Evolutionary conservation across 2,329 filamentous ascomycete species (phyloP).

Genomic region (Cercospora janseana): DNA sequence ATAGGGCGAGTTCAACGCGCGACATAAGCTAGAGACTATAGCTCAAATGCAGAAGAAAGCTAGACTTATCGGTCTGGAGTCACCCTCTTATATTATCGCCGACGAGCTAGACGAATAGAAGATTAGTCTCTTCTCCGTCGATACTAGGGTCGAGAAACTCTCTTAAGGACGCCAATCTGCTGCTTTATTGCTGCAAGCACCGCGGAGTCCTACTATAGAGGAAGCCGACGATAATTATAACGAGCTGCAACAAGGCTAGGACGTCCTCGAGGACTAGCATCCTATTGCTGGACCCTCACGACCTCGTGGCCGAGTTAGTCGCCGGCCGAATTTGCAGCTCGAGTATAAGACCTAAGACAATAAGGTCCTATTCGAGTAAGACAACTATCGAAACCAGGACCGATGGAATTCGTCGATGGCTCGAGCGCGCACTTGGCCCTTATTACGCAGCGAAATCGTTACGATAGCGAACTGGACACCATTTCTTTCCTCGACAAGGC

Average conservation of each 20-base stretch:
- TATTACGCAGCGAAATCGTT: background rate
- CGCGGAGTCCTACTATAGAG: background rate
- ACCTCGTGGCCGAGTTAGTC: background rate
- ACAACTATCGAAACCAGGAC: no score
- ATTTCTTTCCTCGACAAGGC: background rate
- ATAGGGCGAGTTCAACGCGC: conserved; percentile 12
- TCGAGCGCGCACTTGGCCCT: background rate
- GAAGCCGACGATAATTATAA: background rate
- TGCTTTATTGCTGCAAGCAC: background rate
- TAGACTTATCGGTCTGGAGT: conserved; percentile 10
- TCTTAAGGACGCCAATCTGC: background rate
- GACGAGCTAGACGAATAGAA: conserved; percentile 14
- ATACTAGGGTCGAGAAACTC: background rate
- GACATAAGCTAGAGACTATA: conserved; percentile 9
- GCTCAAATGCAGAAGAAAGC: conserved; percentile 13
- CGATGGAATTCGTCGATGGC: background rate
- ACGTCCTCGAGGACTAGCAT: background rate
- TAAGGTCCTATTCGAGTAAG: no score
- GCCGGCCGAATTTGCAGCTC: background rate
- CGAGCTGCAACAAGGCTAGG: background rate
- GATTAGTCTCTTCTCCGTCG: background rate
- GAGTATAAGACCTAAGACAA: background rate
- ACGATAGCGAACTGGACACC: background rate
- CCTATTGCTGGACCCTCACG: background rate
- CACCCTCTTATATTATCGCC: conserved; percentile 15